Evolutionary conservation across 305 asterid genomes (phyloP), one percentile per base, ranked within the genome.

Genomic region (Fraxinus ornus): DNA sequence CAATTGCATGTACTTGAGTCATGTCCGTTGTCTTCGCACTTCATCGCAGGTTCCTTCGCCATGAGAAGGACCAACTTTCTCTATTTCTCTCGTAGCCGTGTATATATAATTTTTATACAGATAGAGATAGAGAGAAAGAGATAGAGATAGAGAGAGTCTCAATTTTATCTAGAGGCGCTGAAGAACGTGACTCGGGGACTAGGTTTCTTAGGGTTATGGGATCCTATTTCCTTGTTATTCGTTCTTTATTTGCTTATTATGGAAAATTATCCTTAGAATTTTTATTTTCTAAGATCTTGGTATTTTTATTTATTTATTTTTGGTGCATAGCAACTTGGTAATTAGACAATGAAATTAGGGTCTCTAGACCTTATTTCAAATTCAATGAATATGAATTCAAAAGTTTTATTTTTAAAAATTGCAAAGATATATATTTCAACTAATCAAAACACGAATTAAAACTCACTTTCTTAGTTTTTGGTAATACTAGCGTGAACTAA

Each of bases 41-140:
- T 78, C 36, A 28, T 72, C 49, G 13, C n/a, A 24, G 22, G 66
- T 52, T 82, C 75, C 10, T 66, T 68, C 35, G 57, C 44, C 44
- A 37, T 57, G 21, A 47, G 41, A 82, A 37, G 55, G 33, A 26
- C 36, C 36, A 66, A 9, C 26, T 13, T 30, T 13, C 21, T 28
- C 75, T 79, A 7, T 84, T 70, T 84, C 72, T 83, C 78, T 79
- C 19, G 32, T 35, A 55, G 17, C 6, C n/a, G 57, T 47, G 57
- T 47, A 47, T 47, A 13, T 47, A 47, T 47, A 41, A 41, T 41
- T 9, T 44, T 3, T 47, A 44, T 22, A 22, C 24, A 80, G 37
- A 57, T 28, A 41, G 26, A 78, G 21, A 44, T 3, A 2, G 9
- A 44, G 4, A 12, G 55, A 44, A 10, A 44, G 33, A 30, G 33